Conservation (phyloP, 2,329 filamentous ascomycete species). For the Diaporthe longicolla region DNA sequence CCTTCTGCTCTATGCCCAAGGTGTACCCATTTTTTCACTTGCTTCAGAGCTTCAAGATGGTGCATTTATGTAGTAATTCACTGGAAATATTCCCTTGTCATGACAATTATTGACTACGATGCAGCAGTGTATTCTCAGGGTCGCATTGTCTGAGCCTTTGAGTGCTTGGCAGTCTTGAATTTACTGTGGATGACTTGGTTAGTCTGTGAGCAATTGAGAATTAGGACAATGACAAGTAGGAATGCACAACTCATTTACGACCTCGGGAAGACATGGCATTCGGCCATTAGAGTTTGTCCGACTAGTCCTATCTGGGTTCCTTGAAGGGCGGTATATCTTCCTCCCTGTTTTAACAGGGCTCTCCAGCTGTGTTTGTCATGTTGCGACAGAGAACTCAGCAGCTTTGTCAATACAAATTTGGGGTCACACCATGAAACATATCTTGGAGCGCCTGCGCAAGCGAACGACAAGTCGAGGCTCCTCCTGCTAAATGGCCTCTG, state of each 20-base stretch:
- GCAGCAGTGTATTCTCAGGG: too few species aligned
- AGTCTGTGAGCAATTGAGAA: background rate
- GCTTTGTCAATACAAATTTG: background rate
- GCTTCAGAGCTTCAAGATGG: too few species aligned
- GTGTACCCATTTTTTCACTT: background rate
- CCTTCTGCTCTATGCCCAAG: background rate
- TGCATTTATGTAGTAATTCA: too few species aligned
- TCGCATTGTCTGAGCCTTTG: too few species aligned
- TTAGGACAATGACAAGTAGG: background rate
- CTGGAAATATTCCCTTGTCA: too few species aligned
- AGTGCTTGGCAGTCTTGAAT: background rate
- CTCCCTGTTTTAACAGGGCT: background rate
- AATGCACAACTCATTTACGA: background rate
- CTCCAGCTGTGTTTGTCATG: background rate
- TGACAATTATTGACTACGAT: too few species aligned
- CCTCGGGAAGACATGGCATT: background rate
- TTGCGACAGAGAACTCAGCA: background rate
- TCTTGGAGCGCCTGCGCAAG: background rate
- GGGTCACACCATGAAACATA: background rate
- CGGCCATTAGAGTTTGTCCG: too few species aligned
- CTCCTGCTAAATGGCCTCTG: background rate
- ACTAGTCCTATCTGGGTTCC: background rate
- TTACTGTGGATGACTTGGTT: background rate
- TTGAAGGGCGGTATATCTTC: background rate
- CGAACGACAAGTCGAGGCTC: background rate